Evolutionary conservation across 208 protist genomes (phyloP), one percentile per base, ranked within the genome.

Genomic region (Trypanosoma theileri): DNA sequence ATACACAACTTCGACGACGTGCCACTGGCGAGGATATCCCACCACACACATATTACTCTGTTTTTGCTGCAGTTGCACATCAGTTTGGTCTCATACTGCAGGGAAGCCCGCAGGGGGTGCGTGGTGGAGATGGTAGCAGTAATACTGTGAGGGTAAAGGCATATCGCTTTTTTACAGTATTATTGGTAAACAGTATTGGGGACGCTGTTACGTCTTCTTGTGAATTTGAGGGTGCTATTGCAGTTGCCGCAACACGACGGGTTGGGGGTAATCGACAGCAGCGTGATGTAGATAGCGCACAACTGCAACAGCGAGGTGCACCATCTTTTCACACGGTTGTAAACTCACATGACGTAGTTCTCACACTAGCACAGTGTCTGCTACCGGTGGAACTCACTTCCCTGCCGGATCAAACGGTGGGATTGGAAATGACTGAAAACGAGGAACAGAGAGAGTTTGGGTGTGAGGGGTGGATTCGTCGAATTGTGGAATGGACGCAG

Each of bases 51-150:
- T 84, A 74, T 45, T 91, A 89, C 63, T 94, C 89, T 12, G 67
- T 85, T 13, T 85, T 79, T 69, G 82, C 89, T 11, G 85, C 89
- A 10, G 85, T 93, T n/a, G 86, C 86, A 0, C 75, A 94, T 59
- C 89, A 94, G 31, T 84, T 91, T 55, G 71, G 56, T 12, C 44
- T 89, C 17, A 35, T 67, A 4, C 66, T 93, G 50, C 71, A 69
- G n/a, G 65, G 71, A 22, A 77, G 41, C 52, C 44, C 74, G 65
- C 28, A 79, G 41, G 66, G 52, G 22, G 21, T 72, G 69, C 55
- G 75, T 56, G 22, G 70, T 54, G 57, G 69, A 13, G 60, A 74
- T 44, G 59, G 52, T 48, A 69, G 48, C 13, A 21, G 41, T 44
- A 58, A 60, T 75, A 19, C 12, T 16, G 57, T 53, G 6, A 63